Percentiles rank a stretch among this genome's conserved stretches.
Conservation (phyloP, 306 rosid genomes). For the Mimosa pudica region DNA sequence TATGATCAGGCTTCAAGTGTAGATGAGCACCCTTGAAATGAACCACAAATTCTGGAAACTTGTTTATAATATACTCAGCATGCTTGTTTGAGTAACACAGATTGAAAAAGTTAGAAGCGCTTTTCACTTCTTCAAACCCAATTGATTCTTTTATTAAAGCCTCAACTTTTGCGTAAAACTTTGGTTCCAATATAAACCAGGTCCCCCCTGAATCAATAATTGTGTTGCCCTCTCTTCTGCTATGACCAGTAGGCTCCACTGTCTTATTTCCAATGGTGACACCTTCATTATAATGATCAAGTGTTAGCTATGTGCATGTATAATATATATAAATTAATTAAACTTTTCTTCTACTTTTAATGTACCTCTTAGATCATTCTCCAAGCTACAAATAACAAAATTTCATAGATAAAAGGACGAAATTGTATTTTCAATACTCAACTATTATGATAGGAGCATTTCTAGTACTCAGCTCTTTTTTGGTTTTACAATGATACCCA, state of each 20-base stretch:
- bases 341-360: no score
- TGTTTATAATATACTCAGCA: not conserved
- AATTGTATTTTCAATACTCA: no score
- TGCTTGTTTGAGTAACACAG: constrained; percentile 2
- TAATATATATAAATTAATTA: no score
- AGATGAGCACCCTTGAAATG: constrained; percentile 24
- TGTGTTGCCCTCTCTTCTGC: not conserved
- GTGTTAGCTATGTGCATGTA: not conserved
- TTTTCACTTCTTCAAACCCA: not conserved
- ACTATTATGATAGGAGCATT: no score
- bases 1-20: not conserved
- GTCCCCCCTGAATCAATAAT: constrained; percentile 28
- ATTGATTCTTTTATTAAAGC: not conserved
- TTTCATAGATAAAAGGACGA: no score
- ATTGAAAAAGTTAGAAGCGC: not conserved
- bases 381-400: no score
- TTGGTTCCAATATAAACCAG: not conserved
- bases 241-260: not conserved
- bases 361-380: no score
- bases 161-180: constrained; percentile 2
- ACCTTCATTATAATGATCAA: not conserved
- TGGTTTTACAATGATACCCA: no score
- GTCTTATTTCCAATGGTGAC: constrained; percentile 10
- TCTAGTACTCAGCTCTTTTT: no score
- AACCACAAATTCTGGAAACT: not conserved